These are phyloP conservation scores for Botrytis galanthina DNA, from an alignment of 2,329 filamentous ascomycete species.

Conservation along the genomic window DNA sequence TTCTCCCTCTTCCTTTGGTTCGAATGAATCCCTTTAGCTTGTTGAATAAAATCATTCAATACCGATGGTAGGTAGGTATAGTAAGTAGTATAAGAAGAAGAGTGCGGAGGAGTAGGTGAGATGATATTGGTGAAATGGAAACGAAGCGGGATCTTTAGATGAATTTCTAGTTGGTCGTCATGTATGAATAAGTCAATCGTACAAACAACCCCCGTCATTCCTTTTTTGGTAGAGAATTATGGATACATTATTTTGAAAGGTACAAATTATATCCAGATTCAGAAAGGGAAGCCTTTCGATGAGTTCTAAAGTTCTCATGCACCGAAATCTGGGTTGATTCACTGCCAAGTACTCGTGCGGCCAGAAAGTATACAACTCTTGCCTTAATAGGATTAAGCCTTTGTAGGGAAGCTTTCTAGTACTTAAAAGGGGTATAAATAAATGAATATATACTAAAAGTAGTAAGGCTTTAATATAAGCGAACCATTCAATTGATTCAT, in stretches of 20 bases:
- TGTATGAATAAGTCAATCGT: background rate
- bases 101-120: background rate
- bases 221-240: background rate
- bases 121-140: background rate
- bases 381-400: no score
- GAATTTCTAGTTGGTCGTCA: slow-evolving; percentile 7
- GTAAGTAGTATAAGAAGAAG: background rate
- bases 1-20: background rate
- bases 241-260: background rate
- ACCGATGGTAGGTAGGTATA: background rate
- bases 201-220: background rate
- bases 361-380: no score
- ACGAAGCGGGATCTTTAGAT: slow-evolving; percentile 5
- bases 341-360: background rate
- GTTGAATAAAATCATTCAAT: background rate
- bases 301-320: background rate
- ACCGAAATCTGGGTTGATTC: background rate
- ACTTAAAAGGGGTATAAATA: no score
- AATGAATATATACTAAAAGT: no score
- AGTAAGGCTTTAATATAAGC: no score
- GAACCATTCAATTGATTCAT: no score
- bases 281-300: background rate
- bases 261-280: background rate
- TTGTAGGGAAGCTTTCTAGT: no score
- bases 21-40: background rate